Conservation (phyloP, 148 eudicot species). For the Talinum fruticosum region DNA sequence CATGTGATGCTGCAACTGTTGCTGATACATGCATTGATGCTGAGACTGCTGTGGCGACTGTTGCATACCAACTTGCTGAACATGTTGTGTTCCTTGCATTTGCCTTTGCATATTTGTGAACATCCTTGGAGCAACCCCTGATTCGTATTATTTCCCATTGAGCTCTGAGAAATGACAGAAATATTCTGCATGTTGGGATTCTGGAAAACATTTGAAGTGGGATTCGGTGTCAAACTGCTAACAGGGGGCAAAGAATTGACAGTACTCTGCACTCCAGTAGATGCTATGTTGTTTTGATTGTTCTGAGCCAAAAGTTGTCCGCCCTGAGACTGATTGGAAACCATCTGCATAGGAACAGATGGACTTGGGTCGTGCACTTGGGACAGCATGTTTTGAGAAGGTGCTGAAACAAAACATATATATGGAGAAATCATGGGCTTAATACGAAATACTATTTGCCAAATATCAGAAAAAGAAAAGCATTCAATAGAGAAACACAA, state of each 20-base stretch:
- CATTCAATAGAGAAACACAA: background rate
- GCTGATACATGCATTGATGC: conserved; percentile 63
- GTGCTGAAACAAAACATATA: conserved; percentile 18
- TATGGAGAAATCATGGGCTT: conserved; percentile 1
- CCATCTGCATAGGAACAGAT: conserved; percentile 57
- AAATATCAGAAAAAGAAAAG: background rate
- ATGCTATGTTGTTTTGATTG: conserved; percentile 51
- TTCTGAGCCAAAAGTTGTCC: conserved; percentile 62
- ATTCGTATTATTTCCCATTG: conserved; percentile 68
- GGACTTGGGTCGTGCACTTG: conserved; percentile 65
- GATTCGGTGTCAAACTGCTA: conserved; percentile 50
- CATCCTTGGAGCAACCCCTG: conserved; percentile 61
- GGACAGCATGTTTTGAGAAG: conserved; percentile 58
- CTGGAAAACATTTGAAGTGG: conserved; percentile 58
- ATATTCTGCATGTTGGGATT: conserved; percentile 62
- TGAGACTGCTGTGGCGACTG: conserved; percentile 64
- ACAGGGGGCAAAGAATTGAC: conserved; percentile 52
- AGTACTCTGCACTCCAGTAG: conserved; percentile 55
- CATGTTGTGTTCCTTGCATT: conserved; percentile 61
- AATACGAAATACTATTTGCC: background rate
- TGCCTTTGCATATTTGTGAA: conserved; percentile 71
- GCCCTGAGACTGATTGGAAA: conserved; percentile 54
- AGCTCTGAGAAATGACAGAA: conserved; percentile 55
- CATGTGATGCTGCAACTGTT: conserved; percentile 53
- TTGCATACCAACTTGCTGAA: conserved; percentile 50